phyloP scores from a whole-genome alignment of 1,284 basidiomycete genomes.

The Trichosporon inkin region DNA sequence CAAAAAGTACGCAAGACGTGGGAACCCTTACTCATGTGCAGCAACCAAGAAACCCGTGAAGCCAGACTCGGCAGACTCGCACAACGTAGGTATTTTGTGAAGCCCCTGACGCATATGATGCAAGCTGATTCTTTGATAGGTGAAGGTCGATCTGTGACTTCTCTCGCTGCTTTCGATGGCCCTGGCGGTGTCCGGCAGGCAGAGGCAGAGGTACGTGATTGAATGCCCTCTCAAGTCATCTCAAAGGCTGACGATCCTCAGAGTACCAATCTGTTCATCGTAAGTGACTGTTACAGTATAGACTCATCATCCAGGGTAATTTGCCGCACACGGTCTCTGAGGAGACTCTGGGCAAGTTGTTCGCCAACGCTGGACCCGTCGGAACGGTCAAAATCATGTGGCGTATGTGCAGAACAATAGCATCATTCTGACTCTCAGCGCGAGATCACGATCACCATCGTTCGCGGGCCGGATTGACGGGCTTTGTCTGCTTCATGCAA shows the following conservation, averaged over 20 bases:
- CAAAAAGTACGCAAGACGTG: slow-evolving; percentile 61
- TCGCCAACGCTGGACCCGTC: slow-evolving; percentile 59
- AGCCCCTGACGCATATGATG: no score
- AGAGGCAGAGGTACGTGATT: slow-evolving; percentile 34
- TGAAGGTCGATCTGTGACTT: slow-evolving; percentile 67
- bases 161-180: slow-evolving; percentile 59
- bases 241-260: slow-evolving; percentile 38
- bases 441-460: slow-evolving; percentile 34
- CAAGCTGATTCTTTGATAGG: slow-evolving; percentile 30
- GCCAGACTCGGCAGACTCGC: slow-evolving; percentile 66
- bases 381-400: slow-evolving; percentile 83
- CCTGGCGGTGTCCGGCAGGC: slow-evolving; percentile 19
- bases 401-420: slow-evolving; percentile 64
- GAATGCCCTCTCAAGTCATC: background rate
- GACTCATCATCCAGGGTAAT: slow-evolving; percentile 52
- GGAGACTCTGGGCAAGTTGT: slow-evolving; percentile 75
- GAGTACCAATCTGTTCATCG: slow-evolving; percentile 93
- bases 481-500: slow-evolving; percentile 94
- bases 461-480: slow-evolving; percentile 71
- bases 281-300: slow-evolving; percentile 36
- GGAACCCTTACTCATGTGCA: slow-evolving; percentile 40
- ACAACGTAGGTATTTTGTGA: slow-evolving; percentile 54
- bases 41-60: slow-evolving; percentile 86
- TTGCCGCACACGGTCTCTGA: slow-evolving; percentile 81
- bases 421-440: background rate